Evolutionary conservation across 495 filamentous ascomycete genomes (phyloP).

Genomic region (Xylaria nigripes): DNA sequence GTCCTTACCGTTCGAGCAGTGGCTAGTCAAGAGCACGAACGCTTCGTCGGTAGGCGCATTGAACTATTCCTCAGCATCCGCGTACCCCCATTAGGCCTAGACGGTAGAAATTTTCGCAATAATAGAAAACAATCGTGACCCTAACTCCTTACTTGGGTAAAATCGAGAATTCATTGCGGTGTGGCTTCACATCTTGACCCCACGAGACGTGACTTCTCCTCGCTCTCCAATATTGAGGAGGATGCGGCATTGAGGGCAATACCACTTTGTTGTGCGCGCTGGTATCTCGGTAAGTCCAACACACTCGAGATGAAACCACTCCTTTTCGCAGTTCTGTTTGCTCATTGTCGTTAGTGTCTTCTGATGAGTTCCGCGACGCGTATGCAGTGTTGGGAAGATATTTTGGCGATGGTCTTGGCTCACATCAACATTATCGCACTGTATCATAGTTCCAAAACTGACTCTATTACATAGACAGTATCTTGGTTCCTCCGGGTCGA

Average conservation of each 20-base stretch:
- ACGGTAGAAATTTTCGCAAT: background rate
- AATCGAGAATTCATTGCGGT: background rate
- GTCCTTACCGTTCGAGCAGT: background rate
- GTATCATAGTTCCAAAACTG: conserved; percentile 91
- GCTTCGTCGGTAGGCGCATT: background rate
- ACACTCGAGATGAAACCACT: conserved; percentile 94
- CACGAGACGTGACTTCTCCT: conserved; percentile 47
- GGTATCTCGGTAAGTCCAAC: conserved; percentile 71
- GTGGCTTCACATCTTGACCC: conserved; percentile 37
- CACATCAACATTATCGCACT: conserved; percentile 85
- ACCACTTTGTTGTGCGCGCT: conserved; percentile 80
- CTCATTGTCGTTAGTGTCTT: conserved; percentile 16
- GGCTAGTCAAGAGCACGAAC: background rate
- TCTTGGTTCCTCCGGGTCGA: conserved; percentile 77
- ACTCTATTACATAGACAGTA: conserved; percentile 92
- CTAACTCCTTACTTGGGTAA: background rate
- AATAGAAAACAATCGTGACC: background rate
- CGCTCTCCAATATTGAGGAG: conserved; percentile 54
- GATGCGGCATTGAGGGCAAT: conserved; percentile 78
- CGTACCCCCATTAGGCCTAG: background rate
- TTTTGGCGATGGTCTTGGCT: conserved; percentile 27
- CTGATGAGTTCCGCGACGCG: background rate
- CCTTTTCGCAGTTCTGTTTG: conserved; percentile 53
- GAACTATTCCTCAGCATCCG: background rate
- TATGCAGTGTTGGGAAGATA: background rate